These are phyloP conservation scores for Acacia concinna DNA, from an alignment of 331 rosid genomes.

Conservation along the genomic window DNA sequence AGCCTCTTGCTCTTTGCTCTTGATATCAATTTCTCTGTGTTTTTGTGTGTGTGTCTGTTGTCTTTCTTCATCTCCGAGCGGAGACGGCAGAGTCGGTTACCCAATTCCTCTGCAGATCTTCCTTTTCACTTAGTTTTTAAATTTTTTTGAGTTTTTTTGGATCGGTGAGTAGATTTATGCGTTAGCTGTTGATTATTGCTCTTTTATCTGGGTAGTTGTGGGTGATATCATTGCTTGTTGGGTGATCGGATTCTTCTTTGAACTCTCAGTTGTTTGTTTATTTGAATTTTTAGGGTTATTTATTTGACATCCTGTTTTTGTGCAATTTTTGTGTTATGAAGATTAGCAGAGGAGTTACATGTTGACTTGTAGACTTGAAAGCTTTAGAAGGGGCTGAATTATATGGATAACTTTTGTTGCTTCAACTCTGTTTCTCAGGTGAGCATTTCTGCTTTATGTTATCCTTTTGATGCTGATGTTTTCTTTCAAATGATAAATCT, in stretches of 20 bases:
- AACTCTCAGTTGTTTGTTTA: slow-evolving; percentile 26
- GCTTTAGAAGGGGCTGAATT: slow-evolving; percentile 54
- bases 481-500: slow-evolving; percentile 12
- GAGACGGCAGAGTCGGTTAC: slow-evolving; percentile 28
- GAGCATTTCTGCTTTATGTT: slow-evolving; percentile 33
- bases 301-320: slow-evolving; percentile 28
- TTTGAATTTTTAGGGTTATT: slow-evolving; percentile 21
- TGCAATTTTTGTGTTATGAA: slow-evolving; percentile 26
- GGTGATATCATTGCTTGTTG: slow-evolving; percentile 35
- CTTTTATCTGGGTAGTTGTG: background rate
- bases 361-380: slow-evolving; percentile 51
- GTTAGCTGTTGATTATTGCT: slow-evolving; percentile 24
- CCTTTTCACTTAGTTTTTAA: slow-evolving; percentile 30
- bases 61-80: slow-evolving; percentile 10
- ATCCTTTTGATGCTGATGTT: background rate
- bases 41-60: slow-evolving; percentile 11
- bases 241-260: slow-evolving; percentile 39
- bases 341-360: slow-evolving; percentile 53
- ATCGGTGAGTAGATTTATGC: slow-evolving; percentile 49
- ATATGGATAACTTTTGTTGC: slow-evolving; percentile 82
- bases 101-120: slow-evolving; percentile 38
- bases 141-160: slow-evolving; percentile 41
- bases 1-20: background rate
- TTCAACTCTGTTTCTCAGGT: slow-evolving; percentile 78
- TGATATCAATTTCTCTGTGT: background rate